Evolutionary conservation across 208 protist species (phyloP), one percentile per base, ranked within the genome.

Genomic region (Leishmania major): DNA sequence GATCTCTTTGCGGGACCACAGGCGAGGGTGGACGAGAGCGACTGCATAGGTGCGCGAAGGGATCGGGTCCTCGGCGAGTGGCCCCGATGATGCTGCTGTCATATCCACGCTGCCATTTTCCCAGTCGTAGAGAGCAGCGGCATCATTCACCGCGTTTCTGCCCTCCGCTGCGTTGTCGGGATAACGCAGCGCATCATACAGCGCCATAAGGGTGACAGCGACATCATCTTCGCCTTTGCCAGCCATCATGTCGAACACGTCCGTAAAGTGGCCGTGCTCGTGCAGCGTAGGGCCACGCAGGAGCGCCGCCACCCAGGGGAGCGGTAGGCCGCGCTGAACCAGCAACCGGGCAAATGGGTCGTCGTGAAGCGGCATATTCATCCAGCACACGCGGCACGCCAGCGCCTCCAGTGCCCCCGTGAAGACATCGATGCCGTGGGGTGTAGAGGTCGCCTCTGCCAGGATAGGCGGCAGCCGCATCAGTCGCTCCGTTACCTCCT

Each of bases 351-450:
- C 94, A 87, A 91, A 95, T 7, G 81, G 84, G 80, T 97, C 92
- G n/a, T 90, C 82, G n/a, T 80, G 78, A n/a, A 95, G 60, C 10
- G 83, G 62, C 3, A 78, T 69, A 66, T 88, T 66, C 73, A 92
- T 84, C 96, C 96, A 98, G 62, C 90, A 78, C 74, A 83, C 79
- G 43, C 95, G 95, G 70, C 87, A 89, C 11, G 90, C 88, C 66
- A 97, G 76, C 25, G 86, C 89, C 87, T 98, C 94, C 45, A 98
- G 81, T 22, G 96, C 92, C 28, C 90, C 89, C 28, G 85, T 89
- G 25, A 86, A 53, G 25, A 86, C 80, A 19, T 95, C 88, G 15
- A 96, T 70, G 31, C 90, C 89, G 78, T 94, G 90, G 51, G 86
- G 59, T 25, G 55, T 76, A 0, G 83, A 35, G 37, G 72, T 19